phyloP scores from a whole-genome alignment of 768 basidiomycete species.

The Lanmaoa pseudosensibilis region DNA sequence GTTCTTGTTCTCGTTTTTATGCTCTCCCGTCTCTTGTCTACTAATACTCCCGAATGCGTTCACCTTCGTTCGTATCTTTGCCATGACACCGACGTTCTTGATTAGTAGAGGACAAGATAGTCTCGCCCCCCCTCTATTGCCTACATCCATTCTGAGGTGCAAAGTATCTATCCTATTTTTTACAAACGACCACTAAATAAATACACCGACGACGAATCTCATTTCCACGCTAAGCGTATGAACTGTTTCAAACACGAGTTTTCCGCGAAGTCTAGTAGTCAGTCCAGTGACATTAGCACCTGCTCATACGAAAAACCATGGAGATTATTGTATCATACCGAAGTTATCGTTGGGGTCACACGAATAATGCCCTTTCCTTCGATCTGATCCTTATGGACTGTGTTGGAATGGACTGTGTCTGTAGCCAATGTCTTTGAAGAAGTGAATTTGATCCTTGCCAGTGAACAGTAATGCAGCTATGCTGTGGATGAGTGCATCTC shows the following conservation, averaged over 20 bases:
- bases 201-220: neutral
- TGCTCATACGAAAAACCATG: neutral
- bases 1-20: no score
- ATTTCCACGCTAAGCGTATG: slow-evolving; percentile 26
- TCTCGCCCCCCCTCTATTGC: no score
- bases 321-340: slow-evolving; percentile 47
- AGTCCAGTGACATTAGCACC: slow-evolving; percentile 5
- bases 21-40: no score
- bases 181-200: neutral
- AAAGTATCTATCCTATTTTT: no score
- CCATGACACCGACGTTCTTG: no score
- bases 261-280: slow-evolving; percentile 24
- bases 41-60: no score
- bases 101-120: no score
- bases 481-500: slow-evolving; percentile 90
- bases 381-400: slow-evolving; percentile 76
- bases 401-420: slow-evolving; percentile 94
- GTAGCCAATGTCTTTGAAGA: slow-evolving; percentile 94
- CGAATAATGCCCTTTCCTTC: slow-evolving; percentile 81
- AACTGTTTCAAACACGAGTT: slow-evolving; percentile 33
- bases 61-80: no score
- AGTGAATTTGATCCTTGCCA: slow-evolving; percentile 87
- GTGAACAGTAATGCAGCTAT: slow-evolving; percentile 91
- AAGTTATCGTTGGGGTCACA: slow-evolving; percentile 76
- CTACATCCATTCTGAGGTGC: no score